Percentiles rank a stretch among this genome's conserved stretches.
Evolutionary conservation across 768 basidiomycete genomes (phyloP).

Genomic region (Boletellus ananiceps): DNA sequence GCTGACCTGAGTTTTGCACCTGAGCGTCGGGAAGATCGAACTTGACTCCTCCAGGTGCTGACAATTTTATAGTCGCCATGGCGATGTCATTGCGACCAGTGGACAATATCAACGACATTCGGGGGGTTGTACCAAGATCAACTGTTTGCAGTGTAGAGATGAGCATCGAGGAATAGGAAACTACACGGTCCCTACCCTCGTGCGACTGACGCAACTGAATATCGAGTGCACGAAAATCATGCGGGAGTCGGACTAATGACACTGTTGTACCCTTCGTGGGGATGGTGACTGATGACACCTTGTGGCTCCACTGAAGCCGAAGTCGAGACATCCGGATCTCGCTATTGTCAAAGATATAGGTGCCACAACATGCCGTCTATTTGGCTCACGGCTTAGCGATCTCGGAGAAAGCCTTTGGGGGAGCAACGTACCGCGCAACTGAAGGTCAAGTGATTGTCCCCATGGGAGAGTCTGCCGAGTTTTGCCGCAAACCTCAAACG

Average conservation of each 20-base stretch:
- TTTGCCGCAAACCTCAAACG: slow-evolving; percentile 51
- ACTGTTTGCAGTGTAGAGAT: slow-evolving; percentile 38
- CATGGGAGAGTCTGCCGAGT: slow-evolving; percentile 46
- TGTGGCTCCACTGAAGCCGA: slow-evolving; percentile 60
- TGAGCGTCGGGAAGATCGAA: slow-evolving; percentile 42
- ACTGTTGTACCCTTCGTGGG: slow-evolving; percentile 29
- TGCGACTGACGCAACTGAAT: slow-evolving; percentile 58
- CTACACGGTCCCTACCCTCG: slow-evolving; percentile 17
- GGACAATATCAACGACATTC: slow-evolving; percentile 51
- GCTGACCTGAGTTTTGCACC: slow-evolving; percentile 34
- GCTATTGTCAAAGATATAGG: slow-evolving; percentile 61
- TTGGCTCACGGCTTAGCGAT: not conserved
- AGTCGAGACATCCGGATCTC: slow-evolving; percentile 64
- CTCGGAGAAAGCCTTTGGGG: not conserved
- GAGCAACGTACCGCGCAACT: slow-evolving; percentile 64
- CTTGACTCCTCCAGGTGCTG: slow-evolving; percentile 49
- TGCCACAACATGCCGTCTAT: slow-evolving; percentile 64
- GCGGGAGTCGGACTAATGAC: slow-evolving; percentile 55
- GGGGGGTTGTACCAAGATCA: slow-evolving; percentile 56
- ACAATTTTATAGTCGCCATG: slow-evolving; percentile 49
- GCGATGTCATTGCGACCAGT: slow-evolving; percentile 67
- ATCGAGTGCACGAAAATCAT: slow-evolving; percentile 58
- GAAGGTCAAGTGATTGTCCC: slow-evolving; percentile 52
- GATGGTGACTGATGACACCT: slow-evolving; percentile 22
- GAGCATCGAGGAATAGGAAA: slow-evolving; percentile 14